Percentiles rank a stretch among this genome's conserved stretches.
These are phyloP conservation scores for Saccharomycopsis capsularis DNA, from an alignment of 805 yeast species.

Conservation along the genomic window DNA sequence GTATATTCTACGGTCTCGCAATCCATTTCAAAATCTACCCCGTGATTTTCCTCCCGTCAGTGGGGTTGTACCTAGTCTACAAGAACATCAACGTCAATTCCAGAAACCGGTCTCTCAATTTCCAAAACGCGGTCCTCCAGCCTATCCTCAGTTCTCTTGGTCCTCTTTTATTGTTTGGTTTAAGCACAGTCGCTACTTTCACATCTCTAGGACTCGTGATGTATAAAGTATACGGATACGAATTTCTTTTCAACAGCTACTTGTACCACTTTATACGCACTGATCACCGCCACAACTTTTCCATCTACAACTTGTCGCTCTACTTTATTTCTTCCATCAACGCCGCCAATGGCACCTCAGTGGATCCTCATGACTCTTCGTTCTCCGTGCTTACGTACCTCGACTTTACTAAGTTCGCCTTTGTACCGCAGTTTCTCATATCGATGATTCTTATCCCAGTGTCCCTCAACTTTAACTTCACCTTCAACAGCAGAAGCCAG, in stretches of 20 bases:
- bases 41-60: conserved; percentile 74
- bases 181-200: conserved; percentile 39
- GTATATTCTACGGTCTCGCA: conserved; percentile 60
- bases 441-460: conserved; percentile 54
- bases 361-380: background rate
- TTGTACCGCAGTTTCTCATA: conserved; percentile 71
- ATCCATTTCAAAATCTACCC: conserved; percentile 93
- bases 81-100: background rate
- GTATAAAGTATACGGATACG: conserved; percentile 66
- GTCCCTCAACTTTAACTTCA: conserved; percentile 15
- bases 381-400: conserved; percentile 10
- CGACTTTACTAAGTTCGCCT: conserved; percentile 54
- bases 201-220: conserved; percentile 44
- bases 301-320: conserved; percentile 71
- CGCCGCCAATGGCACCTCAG: background rate
- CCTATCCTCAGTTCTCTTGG: background rate
- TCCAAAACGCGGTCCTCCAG: background rate
- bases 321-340: conserved; percentile 48
- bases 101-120: background rate
- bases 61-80: conserved; percentile 35
- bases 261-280: conserved; percentile 74
- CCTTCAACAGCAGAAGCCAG: conserved; percentile 29
- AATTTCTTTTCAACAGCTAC: conserved; percentile 71
- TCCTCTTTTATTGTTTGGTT: conserved; percentile 25
- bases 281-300: conserved; percentile 94